These are phyloP conservation scores for Phytophthora pseudosyringae DNA, from an alignment of 352 stramenopile species.

Conservation along the genomic window DNA sequence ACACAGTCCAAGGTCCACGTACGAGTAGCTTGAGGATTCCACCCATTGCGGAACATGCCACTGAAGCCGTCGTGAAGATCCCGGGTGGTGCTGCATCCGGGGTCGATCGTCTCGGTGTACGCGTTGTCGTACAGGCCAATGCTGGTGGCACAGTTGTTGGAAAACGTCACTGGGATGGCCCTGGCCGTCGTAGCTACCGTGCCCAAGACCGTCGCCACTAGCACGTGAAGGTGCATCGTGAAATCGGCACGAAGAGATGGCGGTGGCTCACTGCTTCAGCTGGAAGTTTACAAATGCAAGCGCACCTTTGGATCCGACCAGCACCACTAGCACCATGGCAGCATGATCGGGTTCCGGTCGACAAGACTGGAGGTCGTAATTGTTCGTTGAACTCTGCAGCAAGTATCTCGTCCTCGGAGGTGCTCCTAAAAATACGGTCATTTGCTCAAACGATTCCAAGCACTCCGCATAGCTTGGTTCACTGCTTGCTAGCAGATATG, in stretches of 20 bases:
- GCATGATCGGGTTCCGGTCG: constrained; percentile 6
- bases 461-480: no score
- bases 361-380: constrained; percentile 22
- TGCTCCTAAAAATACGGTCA: constrained; percentile 15
- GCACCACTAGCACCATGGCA: not conserved
- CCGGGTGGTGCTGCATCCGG: constrained; percentile 41
- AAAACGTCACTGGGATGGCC: constrained; percentile 58
- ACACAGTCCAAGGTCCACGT: constrained; percentile 1
- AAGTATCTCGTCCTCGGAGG: constrained; percentile 35
- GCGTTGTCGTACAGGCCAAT: constrained; percentile 63
- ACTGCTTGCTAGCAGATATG: no score
- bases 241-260: not conserved
- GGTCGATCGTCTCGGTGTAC: constrained; percentile 44
- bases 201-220: constrained; percentile 11
- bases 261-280: not conserved
- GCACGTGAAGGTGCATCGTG: constrained; percentile 21
- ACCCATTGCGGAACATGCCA: constrained; percentile 69
- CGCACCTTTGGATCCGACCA: not conserved
- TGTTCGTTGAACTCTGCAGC: not conserved
- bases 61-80: constrained; percentile 58
- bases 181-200: not conserved
- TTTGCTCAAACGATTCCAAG: constrained; percentile 4
- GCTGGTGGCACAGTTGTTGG: constrained; percentile 52
- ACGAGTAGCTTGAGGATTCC: constrained; percentile 58
- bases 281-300: constrained; percentile 24